Conservation (phyloP, 371 early-diverging fungal species). For the Rhizopus arrhizus region DNA sequence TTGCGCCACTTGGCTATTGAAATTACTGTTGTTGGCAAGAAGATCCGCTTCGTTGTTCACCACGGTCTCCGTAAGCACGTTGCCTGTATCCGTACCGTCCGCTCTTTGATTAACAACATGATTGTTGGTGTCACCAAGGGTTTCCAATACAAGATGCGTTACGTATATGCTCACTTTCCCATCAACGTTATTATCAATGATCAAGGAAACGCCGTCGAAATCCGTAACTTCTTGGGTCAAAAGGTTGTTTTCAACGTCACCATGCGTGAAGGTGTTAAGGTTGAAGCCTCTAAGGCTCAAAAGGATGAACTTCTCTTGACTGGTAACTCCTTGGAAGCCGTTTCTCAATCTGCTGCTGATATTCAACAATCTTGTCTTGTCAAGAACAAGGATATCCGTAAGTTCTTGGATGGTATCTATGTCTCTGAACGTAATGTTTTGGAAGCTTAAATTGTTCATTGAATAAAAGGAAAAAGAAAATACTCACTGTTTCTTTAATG, state of each 20-base stretch:
- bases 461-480: conserved; percentile 4
- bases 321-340: conserved; percentile 96
- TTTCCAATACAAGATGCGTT: conserved; percentile 99
- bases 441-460: conserved; percentile 26
- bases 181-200: conserved; percentile 95
- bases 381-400: conserved; percentile 96
- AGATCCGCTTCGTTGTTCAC: conserved; percentile 91
- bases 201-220: conserved; percentile 83
- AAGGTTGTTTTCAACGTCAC: conserved; percentile 88
- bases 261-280: conserved; percentile 90
- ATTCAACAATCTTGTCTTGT: conserved; percentile 76
- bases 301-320: conserved; percentile 97
- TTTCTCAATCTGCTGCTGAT: conserved; percentile 93
- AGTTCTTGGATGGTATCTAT: conserved; percentile 99
- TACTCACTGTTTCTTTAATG: neutral
- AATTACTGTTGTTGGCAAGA: conserved; percentile 68
- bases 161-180: conserved; percentile 99
- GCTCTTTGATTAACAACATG: conserved; percentile 97
- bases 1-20: conserved; percentile 94
- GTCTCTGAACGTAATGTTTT: conserved; percentile 77
- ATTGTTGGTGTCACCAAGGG: conserved; percentile 99
- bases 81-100: conserved; percentile 97
- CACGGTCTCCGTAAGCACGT: conserved; percentile 97
- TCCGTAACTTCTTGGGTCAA: conserved; percentile 99
- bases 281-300: conserved; percentile 78